Base-by-base conservation (phyloP, 441 rosid species). In the Croton laevigatus region DNA sequence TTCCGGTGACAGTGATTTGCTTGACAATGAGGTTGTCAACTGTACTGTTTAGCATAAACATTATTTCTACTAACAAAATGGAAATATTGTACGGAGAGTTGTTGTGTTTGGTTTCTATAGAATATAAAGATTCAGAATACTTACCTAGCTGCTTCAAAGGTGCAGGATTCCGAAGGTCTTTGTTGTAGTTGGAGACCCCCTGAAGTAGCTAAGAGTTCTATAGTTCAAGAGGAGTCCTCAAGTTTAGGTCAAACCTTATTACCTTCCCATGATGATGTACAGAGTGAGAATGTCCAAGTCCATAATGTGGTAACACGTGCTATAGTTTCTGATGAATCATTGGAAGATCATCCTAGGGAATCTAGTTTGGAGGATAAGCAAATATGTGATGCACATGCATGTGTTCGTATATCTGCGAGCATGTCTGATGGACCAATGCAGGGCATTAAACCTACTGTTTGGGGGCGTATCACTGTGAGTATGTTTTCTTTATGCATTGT, bases 381-480 rank as follows among this genome's bases (percentile, higher is more conserved):
- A 73, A 53, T 78, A 10, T 71, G 65, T 71, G 73, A 67, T 73
- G 75, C 73, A 66, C 38, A 65, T 55, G 66, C 82, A 65, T 44
- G 48, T 74, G 70, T 78, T 59, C 57, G 79, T 66, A 85, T 82
- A 74, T 76, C 89, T 66, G 49, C 82, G 7, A 76, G 78, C 65
- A 62, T 79, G 73, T 68, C 86, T 42, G 61, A 74, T 76, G 86
- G 83, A 77, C 80, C 78, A 59, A 79, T 63, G 22, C 17, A 27
- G 16, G 37, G 5, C 7, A 11, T 2, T 57, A 57, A 11, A 27
- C 78, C 65, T 63, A 69, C 70, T 53, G 75, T 62, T 53, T 88
- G 89, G 94, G 92, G 92, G 71, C 90, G 93, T 77, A 75, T 89
- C 37, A 63, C 94, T 78, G 98, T 93, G 83, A 87, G 97, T 88